A percentile compares a stretch with the other conserved stretches of the same genome.
phyloP scores from a whole-genome alignment of 2,329 filamentous ascomycete species.

The Fusarium penzigii region DNA sequence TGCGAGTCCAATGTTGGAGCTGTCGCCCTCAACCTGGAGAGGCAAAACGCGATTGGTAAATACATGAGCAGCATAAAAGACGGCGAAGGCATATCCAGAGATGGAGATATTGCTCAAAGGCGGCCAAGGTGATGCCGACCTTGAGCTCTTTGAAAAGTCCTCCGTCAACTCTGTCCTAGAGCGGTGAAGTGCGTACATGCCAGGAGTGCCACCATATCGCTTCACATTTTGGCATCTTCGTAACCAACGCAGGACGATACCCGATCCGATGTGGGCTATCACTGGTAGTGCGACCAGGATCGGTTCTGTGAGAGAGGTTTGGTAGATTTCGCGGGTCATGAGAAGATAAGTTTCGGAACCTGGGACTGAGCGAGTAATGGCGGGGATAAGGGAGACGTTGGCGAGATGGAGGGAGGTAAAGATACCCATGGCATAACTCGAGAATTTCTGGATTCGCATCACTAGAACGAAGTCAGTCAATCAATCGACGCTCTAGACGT shows the following conservation, averaged over 20 bases:
- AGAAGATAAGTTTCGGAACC: constrained; percentile 84
- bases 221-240: constrained; percentile 69
- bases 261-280: constrained; percentile 73
- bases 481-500: not conserved
- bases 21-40: constrained; percentile 76
- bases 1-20: constrained; percentile 78
- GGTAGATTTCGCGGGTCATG: constrained; percentile 89
- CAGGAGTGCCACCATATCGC: constrained; percentile 71
- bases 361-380: constrained; percentile 70
- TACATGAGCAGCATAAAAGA: constrained; percentile 69
- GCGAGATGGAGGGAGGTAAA: constrained; percentile 77
- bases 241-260: constrained; percentile 74
- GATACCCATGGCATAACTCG: constrained; percentile 78
- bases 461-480: constrained; percentile 18
- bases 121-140: constrained; percentile 59
- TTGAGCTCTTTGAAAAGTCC: constrained; percentile 26
- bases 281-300: constrained; percentile 77
- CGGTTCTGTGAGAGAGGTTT: constrained; percentile 78
- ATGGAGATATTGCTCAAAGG: constrained; percentile 67
- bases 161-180: constrained; percentile 34
- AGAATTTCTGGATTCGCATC: constrained; percentile 78
- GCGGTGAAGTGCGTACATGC: constrained; percentile 44
- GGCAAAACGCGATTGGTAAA: constrained; percentile 77
- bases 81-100: constrained; percentile 70
- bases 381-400: constrained; percentile 80